Conservation (phyloP, 306 rosid species). For the Begonia fuchsioides region DNA sequence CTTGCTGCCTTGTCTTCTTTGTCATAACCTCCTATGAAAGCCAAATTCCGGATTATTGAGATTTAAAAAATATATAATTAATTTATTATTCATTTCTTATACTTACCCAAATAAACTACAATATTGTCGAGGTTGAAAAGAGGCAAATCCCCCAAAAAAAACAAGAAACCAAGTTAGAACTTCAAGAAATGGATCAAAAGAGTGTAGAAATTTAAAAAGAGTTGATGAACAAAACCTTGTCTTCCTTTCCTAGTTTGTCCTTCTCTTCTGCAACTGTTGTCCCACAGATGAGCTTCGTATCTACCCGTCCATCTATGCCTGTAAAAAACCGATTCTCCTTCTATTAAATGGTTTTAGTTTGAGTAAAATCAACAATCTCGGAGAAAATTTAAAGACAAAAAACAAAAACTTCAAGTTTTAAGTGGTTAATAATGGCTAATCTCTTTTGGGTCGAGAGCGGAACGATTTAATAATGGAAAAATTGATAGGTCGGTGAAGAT, state of each 20-base stretch:
- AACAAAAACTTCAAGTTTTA: background rate
- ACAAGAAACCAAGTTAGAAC: conserved; percentile 6
- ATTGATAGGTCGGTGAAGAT: too few species aligned
- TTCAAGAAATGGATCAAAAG: conserved; percentile 2
- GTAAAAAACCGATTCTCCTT: background rate
- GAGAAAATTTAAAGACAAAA: background rate
- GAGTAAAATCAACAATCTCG: background rate
- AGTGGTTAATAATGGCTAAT: too few species aligned
- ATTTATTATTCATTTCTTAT: background rate
- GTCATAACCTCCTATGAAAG: conserved; percentile 71
- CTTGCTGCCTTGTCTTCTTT: conserved; percentile 95
- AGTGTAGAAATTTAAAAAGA: background rate
- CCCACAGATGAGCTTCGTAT: conserved; percentile 94
- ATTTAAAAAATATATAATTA: background rate
- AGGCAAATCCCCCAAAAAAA: conserved; percentile 7
- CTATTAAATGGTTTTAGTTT: too few species aligned
- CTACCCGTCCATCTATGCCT: conserved; percentile 98
- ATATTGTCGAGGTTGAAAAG: conserved; percentile 19
- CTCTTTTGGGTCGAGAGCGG: too few species aligned
- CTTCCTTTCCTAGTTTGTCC: conserved; percentile 98
- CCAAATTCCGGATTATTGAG: too few species aligned
- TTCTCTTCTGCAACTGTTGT: conserved; percentile 89
- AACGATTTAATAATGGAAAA: too few species aligned
- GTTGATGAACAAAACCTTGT: conserved; percentile 37
- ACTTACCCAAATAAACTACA: conserved; percentile 86